These are phyloP conservation scores for Huntiella omanensis DNA, from an alignment of 2,329 filamentous ascomycete species.

Conservation along the genomic window DNA sequence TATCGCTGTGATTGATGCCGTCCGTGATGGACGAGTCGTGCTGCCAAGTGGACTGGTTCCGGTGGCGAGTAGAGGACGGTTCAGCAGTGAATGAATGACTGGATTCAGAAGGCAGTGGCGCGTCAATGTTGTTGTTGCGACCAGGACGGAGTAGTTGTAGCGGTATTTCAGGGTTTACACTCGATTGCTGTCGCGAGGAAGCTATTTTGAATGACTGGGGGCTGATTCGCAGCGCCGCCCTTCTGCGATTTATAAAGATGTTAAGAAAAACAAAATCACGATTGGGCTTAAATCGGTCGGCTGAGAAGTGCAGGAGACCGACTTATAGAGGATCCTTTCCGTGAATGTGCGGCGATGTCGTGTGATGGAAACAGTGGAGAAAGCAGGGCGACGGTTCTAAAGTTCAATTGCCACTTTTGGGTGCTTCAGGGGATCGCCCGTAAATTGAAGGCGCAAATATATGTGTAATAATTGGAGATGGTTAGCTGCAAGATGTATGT, in stretches of 20 bases:
- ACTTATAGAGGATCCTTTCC: conserved; percentile 6
- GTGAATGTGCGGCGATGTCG: not conserved
- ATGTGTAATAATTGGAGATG: not conserved
- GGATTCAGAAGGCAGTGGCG: conserved; percentile 22
- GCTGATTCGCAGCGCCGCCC: conserved; percentile 63
- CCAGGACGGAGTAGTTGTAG: conserved; percentile 47
- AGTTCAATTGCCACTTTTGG: conserved; percentile 13
- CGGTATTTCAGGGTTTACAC: conserved; percentile 70
- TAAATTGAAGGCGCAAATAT: not conserved
- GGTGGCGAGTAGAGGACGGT: conserved; percentile 1
- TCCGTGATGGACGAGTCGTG: not conserved
- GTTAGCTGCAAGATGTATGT: not conserved
- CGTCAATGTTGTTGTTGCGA: not conserved
- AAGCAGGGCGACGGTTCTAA: conserved; percentile 13
- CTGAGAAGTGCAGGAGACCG: conserved; percentile 16
- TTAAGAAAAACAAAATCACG: conserved; percentile 13
- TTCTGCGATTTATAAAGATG: conserved; percentile 26
- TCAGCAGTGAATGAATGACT: conserved; percentile 18
- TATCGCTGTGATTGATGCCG: conserved; percentile 18
- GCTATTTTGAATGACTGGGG: conserved; percentile 71
- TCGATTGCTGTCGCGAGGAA: conserved; percentile 40
- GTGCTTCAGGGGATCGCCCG: not conserved
- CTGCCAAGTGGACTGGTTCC: conserved; percentile 6
- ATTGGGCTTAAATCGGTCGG: not conserved
- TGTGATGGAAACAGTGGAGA: not conserved